Evolutionary conservation across 139 green algal species (phyloP).

Genomic region (Prasinococcaceae sp.): DNA sequence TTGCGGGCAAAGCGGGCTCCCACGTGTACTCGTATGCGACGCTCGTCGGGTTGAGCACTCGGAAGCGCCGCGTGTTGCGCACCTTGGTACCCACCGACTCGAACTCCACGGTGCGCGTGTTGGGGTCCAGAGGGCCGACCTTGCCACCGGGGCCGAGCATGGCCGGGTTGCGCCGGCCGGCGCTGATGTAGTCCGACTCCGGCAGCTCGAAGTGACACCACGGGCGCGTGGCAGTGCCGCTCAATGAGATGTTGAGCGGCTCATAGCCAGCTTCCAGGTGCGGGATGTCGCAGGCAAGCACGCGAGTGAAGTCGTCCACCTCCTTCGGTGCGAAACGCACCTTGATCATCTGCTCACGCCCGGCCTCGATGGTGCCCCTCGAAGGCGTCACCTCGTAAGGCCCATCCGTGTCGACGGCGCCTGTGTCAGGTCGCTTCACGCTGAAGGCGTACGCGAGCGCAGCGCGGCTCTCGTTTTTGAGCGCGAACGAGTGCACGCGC

Average conservation of each 20-base stretch:
- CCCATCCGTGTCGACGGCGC: not conserved
- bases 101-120: conserved; percentile 55
- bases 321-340: conserved; percentile 56
- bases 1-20: too few relatives aligned
- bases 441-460: conserved; percentile 39
- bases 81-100: conserved; percentile 44
- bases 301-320: conserved; percentile 41
- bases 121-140: conserved; percentile 41
- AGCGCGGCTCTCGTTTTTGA: conserved; percentile 44
- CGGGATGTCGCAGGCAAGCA: conserved; percentile 40
- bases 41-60: conserved; percentile 63
- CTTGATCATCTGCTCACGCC: conserved; percentile 28
- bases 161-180: conserved; percentile 36
- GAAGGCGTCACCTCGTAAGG: conserved; percentile 26
- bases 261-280: conserved; percentile 28
- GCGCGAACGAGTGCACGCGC: conserved; percentile 42
- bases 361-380: conserved; percentile 29
- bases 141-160: conserved; percentile 34
- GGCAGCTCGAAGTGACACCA: conserved; percentile 73
- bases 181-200: conserved; percentile 42
- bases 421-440: conserved; percentile 3
- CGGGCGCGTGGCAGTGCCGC: conserved; percentile 40
- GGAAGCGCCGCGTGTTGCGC: conserved; percentile 58
- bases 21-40: conserved; percentile 63
- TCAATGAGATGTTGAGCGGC: conserved; percentile 24